phyloP scores from a whole-genome alignment of 2,329 filamentous ascomycete species.

The Penicillium brasilianum region DNA sequence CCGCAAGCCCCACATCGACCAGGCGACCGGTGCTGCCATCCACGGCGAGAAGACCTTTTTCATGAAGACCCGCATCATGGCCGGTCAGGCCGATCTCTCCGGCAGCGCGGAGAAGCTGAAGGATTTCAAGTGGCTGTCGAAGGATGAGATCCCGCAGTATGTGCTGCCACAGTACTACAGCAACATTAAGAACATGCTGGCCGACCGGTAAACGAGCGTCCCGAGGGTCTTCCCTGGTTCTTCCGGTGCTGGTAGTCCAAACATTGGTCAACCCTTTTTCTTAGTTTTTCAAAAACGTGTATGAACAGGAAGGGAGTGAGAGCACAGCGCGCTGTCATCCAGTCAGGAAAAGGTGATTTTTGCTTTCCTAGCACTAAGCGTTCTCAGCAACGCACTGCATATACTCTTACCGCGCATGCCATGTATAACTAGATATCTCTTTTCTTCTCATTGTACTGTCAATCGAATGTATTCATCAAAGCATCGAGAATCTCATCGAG shows the following conservation, averaged over 20 bases:
- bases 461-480: conserved; percentile 26
- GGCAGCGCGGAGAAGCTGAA: conserved; percentile 72
- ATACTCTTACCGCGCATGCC: conserved; percentile 42
- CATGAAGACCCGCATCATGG: conserved; percentile 95
- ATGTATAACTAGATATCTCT: conserved; percentile 46
- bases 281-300: conserved; percentile 12
- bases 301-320: conserved; percentile 17
- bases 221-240: neutral
- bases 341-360: conserved; percentile 17
- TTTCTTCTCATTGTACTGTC: conserved; percentile 24
- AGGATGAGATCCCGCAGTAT: conserved; percentile 77
- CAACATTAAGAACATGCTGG: conserved; percentile 80
- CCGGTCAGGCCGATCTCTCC: conserved; percentile 83
- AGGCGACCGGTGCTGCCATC: conserved; percentile 44
- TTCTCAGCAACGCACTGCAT: conserved; percentile 38
- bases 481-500: neutral
- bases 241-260: neutral
- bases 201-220: conserved; percentile 63
- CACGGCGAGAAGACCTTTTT: conserved; percentile 88
- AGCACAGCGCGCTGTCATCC: conserved; percentile 10
- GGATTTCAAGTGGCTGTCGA: conserved; percentile 92
- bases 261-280: neutral
- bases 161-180: conserved; percentile 73
- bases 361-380: conserved; percentile 25
- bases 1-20: conserved; percentile 54